Conservation (phyloP, 495 filamentous ascomycete species). For the Daldinia concentrica region DNA sequence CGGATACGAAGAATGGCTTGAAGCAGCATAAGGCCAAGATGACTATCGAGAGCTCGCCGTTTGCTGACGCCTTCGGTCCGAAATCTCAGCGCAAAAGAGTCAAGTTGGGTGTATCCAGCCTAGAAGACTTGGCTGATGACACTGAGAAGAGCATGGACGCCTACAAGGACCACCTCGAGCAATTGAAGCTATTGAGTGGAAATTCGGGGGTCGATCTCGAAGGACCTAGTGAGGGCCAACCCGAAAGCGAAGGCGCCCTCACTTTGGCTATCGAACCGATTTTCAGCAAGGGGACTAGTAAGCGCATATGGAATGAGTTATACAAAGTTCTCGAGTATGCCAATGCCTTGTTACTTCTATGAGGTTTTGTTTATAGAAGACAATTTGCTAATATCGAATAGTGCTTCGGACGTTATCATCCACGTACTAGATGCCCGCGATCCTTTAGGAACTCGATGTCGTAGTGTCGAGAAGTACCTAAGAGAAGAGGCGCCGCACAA, state of each 20-base stretch:
- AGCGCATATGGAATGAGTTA: conserved; percentile 98
- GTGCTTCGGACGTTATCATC: conserved; percentile 87
- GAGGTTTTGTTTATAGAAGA: neutral
- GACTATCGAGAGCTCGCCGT: conserved; percentile 85
- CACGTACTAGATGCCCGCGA: conserved; percentile 95
- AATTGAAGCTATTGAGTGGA: conserved; percentile 75
- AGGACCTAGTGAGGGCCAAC: conserved; percentile 50
- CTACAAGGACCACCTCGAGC: conserved; percentile 80
- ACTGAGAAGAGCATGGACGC: conserved; percentile 77
- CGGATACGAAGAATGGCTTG: conserved; percentile 73
- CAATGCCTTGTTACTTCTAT: neutral
- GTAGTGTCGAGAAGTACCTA: conserved; percentile 93
- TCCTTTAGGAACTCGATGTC: conserved; percentile 87
- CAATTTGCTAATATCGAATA: conserved; percentile 19
- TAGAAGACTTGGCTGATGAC: conserved; percentile 84
- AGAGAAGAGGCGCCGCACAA: conserved; percentile 93
- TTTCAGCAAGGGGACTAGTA: conserved; percentile 92
- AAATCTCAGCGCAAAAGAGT: conserved; percentile 92
- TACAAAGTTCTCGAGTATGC: conserved; percentile 88
- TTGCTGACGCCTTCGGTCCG: conserved; percentile 89
- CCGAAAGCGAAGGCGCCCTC: conserved; percentile 61
- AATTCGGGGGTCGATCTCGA: conserved; percentile 64
- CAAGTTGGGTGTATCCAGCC: conserved; percentile 80
- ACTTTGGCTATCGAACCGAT: conserved; percentile 84
- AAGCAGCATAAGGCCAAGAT: conserved; percentile 97